Evolutionary conservation across 2,329 filamentous ascomycete species (phyloP).

Genomic region (Colletotrichum karsti): DNA sequence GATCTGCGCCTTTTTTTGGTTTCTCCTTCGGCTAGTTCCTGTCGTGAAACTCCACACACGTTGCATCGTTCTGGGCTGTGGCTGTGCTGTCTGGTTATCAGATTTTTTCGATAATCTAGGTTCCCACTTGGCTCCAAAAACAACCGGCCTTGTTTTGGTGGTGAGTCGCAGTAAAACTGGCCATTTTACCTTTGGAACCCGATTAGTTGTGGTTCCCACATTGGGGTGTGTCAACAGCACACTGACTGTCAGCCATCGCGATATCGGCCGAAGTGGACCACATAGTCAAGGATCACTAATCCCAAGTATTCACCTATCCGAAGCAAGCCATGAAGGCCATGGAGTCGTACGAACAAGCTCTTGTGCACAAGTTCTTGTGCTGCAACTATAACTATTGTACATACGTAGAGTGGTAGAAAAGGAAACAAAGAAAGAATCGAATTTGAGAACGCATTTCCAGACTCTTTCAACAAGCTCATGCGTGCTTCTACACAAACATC

Average conservation of each 20-base stretch:
- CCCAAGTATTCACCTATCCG: too few relatives aligned
- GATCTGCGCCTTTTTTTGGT: conserved; percentile 21
- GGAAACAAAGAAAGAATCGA: background rate
- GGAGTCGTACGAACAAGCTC: too few relatives aligned
- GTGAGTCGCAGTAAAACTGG: too few relatives aligned
- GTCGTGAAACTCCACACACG: background rate
- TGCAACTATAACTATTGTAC: conserved; percentile 18
- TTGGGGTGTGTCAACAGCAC: too few relatives aligned
- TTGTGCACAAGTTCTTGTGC: background rate
- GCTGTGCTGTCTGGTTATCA: conserved; percentile 2
- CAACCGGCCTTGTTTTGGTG: too few relatives aligned
- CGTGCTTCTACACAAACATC: background rate
- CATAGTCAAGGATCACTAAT: background rate
- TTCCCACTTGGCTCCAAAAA: background rate
- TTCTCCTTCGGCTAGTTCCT: background rate
- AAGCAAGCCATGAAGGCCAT: too few relatives aligned
- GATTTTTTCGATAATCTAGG: conserved; percentile 4
- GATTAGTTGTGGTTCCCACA: too few relatives aligned
- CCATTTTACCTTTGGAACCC: too few relatives aligned
- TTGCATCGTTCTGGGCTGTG: background rate
- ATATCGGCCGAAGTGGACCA: conserved; percentile 6
- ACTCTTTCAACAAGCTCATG: background rate
- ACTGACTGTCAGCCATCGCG: too few relatives aligned
- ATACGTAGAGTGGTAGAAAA: background rate
- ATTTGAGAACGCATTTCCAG: background rate